A percentile compares a stretch with the other conserved stretches of the same genome.
phyloP scores from a whole-genome alignment of 2,329 filamentous ascomycete genomes.

The Clonostachys sp. region DNA sequence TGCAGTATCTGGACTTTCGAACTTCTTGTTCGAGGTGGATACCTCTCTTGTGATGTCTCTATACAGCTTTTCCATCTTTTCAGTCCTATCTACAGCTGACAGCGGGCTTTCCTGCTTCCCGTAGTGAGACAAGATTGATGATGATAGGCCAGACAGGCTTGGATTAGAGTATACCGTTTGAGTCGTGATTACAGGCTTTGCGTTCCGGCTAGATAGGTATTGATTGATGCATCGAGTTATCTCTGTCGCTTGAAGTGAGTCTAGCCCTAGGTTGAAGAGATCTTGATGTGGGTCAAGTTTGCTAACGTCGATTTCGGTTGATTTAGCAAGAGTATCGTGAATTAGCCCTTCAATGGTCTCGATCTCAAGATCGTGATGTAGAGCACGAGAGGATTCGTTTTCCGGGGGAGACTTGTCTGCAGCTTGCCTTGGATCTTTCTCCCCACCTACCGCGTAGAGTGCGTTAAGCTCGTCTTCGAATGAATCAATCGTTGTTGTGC shows the following conservation, averaged over 20 bases:
- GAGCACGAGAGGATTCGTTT: neutral
- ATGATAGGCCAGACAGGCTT: conserved; percentile 15
- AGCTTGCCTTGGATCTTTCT: neutral
- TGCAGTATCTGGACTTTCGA: conserved; percentile 12
- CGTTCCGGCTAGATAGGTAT: neutral
- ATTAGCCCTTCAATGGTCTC: neutral
- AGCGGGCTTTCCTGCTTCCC: conserved; percentile 1
- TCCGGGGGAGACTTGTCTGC: neutral
- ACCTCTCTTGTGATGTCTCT: neutral
- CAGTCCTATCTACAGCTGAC: neutral
- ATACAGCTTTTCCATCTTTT: conserved; percentile 6
- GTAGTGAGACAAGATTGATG: conserved; percentile 6
- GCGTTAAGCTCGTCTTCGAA: conserved; percentile 37
- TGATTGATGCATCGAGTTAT: neutral
- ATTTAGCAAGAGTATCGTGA: neutral
- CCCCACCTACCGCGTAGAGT: conserved; percentile 24
- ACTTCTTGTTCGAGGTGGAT: conserved; percentile 3
- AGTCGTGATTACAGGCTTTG: conserved; percentile 6
- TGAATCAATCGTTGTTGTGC: conserved; percentile 26
- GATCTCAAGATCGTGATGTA: too few species aligned
- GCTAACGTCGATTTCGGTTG: conserved; percentile 6
- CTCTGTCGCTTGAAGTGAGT: conserved; percentile 31
- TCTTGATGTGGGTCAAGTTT: conserved; percentile 18
- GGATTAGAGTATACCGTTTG: conserved; percentile 20
- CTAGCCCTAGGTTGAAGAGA: conserved; percentile 30